Base-by-base conservation (phyloP, 176 grass and related monocot species). In the Oryza meyeriana region DNA sequence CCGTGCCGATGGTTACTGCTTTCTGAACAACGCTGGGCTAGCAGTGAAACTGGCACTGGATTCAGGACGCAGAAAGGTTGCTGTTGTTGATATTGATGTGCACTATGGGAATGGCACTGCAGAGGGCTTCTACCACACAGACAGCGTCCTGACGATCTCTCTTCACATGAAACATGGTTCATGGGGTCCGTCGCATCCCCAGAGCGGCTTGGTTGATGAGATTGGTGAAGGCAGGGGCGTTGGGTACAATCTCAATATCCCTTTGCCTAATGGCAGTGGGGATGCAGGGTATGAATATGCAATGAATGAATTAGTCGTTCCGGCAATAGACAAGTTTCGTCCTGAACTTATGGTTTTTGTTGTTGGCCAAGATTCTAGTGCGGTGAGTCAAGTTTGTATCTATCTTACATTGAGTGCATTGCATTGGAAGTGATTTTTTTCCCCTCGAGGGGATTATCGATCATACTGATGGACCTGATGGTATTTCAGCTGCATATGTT, bases 211-310 rank as follows among this genome's bases (percentile, higher is more conserved):
- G 2, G 48, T 79, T 22, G 82, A 95, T 45, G 96, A 98, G 85
- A 74, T 85, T 48, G 96, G 96, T 55, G 85, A 91, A 74, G 93
- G 89, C 39, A 84, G 40, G 33, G 95, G 93, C 35, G 70, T 90
- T 78, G 93, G 96, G 25, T 95, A 89, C 70, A 98, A 95, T 91
- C 83, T 95, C 36, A 98, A 98, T 82, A 90, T 98, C 74, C 96
- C 93, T 50, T 90, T 98, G 68, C 96, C 93, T 39, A 98, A 93
- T 88, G 96, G 96, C 33, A 98, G 93, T 48, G 96, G 90, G 35
- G 88, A 98, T 79, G 85, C 62, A n/a, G 93, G 91, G 32, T 98
- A 98, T 44, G 71, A 79, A 36, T 98, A 93, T 80, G 91, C 93
- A 5, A 91, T 95, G 83, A 82, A 85, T 50, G 67, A 93, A 64